phyloP scores from a whole-genome alignment of 495 filamentous ascomycete genomes.

The Xylaria intraflava region DNA sequence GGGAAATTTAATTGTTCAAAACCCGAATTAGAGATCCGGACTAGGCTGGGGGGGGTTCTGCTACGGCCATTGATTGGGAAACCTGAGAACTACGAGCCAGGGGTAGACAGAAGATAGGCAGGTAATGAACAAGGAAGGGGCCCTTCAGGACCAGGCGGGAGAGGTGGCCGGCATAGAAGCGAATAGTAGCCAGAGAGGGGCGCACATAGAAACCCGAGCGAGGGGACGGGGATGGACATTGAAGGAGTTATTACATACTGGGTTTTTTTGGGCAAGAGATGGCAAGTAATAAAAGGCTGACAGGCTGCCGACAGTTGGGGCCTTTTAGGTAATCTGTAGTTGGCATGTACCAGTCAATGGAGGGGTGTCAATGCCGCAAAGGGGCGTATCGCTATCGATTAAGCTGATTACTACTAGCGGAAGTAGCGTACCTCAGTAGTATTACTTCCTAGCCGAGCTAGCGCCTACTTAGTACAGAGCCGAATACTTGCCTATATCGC shows the following conservation, averaged over 20 bases:
- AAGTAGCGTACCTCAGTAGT: too few relatives aligned
- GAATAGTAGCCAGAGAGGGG: neutral
- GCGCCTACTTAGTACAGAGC: too few relatives aligned
- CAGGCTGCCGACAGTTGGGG: neutral
- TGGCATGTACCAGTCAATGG: too few relatives aligned
- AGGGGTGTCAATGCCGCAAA: too few relatives aligned
- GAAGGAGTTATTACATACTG: conserved; percentile 10
- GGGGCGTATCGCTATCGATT: too few relatives aligned
- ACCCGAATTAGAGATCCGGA: conserved; percentile 41
- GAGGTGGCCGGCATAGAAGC: neutral
- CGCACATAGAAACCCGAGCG: conserved; percentile 11
- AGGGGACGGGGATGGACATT: conserved; percentile 11
- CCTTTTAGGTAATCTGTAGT: too few relatives aligned
- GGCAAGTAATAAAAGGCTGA: neutral
- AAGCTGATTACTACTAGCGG: too few relatives aligned
- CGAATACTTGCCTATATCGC: too few relatives aligned
- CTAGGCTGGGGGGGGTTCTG: conserved; percentile 19
- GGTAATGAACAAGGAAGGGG: too few relatives aligned
- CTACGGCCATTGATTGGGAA: neutral
- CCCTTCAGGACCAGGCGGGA: too few relatives aligned
- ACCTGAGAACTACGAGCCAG: conserved; percentile 8
- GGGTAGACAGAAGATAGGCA: conserved; percentile 1
- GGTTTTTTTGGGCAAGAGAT: neutral
- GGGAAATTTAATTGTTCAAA: conserved; percentile 37
- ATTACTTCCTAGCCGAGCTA: too few relatives aligned